Conservation (phyloP, 2,329 filamentous ascomycete species). For the Fusarium poae region DNA sequence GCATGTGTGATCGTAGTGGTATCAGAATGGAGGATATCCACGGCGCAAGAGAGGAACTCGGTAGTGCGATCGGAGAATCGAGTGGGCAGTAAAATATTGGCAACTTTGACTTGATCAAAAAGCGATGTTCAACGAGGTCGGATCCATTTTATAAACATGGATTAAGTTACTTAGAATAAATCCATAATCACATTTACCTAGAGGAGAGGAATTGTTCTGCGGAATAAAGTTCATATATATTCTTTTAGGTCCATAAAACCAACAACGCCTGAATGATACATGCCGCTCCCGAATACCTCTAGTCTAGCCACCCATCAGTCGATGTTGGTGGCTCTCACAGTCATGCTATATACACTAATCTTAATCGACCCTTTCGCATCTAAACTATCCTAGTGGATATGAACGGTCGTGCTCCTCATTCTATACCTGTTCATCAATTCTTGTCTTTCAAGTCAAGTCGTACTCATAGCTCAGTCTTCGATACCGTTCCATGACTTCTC, state of each 20-base stretch:
- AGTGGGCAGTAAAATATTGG: constrained; percentile 17
- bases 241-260: constrained; percentile 12
- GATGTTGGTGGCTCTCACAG: constrained; percentile 4
- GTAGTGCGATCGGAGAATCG: constrained; percentile 20
- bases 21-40: constrained; percentile 72
- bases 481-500: constrained; percentile 61
- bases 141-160: constrained; percentile 11
- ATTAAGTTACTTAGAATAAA: background rate
- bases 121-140: background rate
- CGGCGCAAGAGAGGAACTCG: constrained; percentile 56
- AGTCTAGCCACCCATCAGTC: constrained; percentile 31
- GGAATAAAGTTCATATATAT: constrained; percentile 18
- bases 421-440: constrained; percentile 1
- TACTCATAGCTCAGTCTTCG: constrained; percentile 50
- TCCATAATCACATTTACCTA: background rate
- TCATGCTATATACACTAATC: constrained; percentile 5
- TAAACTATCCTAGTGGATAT: constrained; percentile 11
- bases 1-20: constrained; percentile 90
- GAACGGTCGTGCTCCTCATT: background rate
- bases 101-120: background rate
- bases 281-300: constrained; percentile 31
- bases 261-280: constrained; percentile 36
- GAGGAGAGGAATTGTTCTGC: background rate
- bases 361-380: background rate
- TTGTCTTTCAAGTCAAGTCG: constrained; percentile 5